phyloP scores from a whole-genome alignment of 2,329 filamentous ascomycete genomes.

The Diaporthe nobilis region DNA sequence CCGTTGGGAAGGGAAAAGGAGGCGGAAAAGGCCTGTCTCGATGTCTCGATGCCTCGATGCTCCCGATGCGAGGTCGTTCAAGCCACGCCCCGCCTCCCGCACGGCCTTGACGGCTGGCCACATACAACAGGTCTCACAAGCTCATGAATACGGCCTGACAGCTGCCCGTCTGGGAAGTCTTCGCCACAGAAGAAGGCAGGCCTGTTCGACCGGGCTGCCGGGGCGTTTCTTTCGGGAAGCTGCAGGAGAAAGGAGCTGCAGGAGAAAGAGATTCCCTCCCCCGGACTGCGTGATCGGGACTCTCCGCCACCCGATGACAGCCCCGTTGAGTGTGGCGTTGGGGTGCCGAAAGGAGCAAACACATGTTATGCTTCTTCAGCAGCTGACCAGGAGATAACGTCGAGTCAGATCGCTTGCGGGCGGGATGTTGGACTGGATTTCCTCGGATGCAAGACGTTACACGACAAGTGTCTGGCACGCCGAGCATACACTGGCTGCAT shows the following conservation, averaged over 20 bases:
- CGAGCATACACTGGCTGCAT: not conserved
- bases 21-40: not conserved
- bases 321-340: constrained; percentile 14
- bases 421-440: not conserved
- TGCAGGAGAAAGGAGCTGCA: not conserved
- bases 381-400: constrained; percentile 3
- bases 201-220: not conserved
- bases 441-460: not conserved
- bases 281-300: not conserved
- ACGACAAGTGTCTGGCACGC: constrained; percentile 5
- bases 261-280: not conserved
- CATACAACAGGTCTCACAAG: constrained; percentile 8
- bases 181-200: constrained; percentile 13
- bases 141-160: constrained; percentile 11
- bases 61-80: not conserved
- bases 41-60: not conserved
- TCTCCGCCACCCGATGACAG: constrained; percentile 16
- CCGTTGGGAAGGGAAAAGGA: not conserved
- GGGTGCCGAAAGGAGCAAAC: not conserved
- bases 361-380: constrained; percentile 1
- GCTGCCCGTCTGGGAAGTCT: constrained; percentile 4
- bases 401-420: not conserved
- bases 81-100: not conserved
- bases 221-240: constrained; percentile 2
- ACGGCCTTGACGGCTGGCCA: not conserved